phyloP scores from a whole-genome alignment of 176 grass and related monocot species.

The Bothriochloa decipiens region DNA sequence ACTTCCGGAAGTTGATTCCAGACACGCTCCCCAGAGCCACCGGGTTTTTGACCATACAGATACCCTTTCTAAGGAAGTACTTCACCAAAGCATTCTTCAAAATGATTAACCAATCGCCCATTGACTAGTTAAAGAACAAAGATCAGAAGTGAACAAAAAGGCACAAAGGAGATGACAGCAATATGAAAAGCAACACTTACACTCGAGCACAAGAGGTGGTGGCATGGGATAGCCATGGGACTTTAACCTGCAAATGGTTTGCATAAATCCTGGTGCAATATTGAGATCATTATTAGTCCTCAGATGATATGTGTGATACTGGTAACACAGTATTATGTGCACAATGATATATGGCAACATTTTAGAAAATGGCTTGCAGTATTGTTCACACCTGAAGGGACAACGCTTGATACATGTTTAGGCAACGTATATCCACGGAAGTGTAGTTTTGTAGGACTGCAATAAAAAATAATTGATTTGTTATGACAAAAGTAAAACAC shows the following conservation, averaged over 20 bases:
- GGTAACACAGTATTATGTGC: background rate
- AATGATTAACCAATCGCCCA: background rate
- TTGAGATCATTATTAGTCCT: background rate
- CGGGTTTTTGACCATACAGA: background rate
- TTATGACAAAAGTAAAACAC: background rate
- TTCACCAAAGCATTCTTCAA: conserved; percentile 44
- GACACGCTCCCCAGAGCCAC: background rate
- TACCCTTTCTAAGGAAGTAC: conserved; percentile 24
- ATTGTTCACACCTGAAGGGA: conserved; percentile 32
- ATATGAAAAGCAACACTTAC: conserved; percentile 20
- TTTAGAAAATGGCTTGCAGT: background rate
- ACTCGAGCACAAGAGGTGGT: conserved; percentile 33
- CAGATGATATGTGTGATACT: background rate
- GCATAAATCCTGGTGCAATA: conserved; percentile 3
- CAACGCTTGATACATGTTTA: background rate
- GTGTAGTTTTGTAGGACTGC: conserved; percentile 4
- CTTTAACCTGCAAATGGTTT: conserved; percentile 2
- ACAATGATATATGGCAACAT: conserved; percentile 5
- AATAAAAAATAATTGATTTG: background rate
- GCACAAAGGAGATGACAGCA: background rate
- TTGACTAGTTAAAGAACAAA: conserved; percentile 10
- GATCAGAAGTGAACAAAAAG: conserved; percentile 19
- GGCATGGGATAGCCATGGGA: conserved; percentile 11
- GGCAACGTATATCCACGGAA: conserved; percentile 13
- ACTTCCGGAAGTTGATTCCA: background rate